Evolutionary conservation across 2,329 filamentous ascomycete species (phyloP).

Genomic region (Ascochyta viciae-villosae): DNA sequence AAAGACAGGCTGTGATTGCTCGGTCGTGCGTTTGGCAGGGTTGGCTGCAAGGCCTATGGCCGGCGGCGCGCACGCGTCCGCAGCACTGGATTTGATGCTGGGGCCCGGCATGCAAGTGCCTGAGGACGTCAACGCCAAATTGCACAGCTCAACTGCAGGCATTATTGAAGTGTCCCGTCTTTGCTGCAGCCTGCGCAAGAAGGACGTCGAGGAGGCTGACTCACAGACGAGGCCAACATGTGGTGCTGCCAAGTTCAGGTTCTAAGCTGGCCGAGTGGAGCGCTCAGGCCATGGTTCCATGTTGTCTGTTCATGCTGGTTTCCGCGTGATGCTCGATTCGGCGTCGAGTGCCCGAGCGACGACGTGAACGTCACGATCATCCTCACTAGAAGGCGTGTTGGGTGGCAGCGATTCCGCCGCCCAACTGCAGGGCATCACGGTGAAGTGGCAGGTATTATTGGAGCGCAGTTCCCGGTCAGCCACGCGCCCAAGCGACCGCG

Average conservation of each 20-base stretch:
- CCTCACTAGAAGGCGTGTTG: constrained; percentile 7
- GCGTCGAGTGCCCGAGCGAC: constrained; percentile 15
- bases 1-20: constrained; percentile 33
- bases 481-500: constrained; percentile 30
- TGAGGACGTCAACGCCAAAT: constrained; percentile 4
- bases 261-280: background rate
- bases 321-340: constrained; percentile 15
- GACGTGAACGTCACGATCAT: constrained; percentile 11
- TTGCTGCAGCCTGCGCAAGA: constrained; percentile 9
- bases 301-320: constrained; percentile 1
- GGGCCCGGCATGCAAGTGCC: constrained; percentile 15
- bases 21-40: constrained; percentile 19
- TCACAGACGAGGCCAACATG: constrained; percentile 13
- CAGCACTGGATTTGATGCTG: constrained; percentile 26
- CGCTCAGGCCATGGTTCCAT: constrained; percentile 17
- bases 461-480: constrained; percentile 25
- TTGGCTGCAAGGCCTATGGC: constrained; percentile 27
- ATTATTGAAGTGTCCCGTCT: constrained; percentile 10
- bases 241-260: background rate
- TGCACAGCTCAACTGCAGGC: constrained; percentile 14
- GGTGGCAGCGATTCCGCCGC: constrained; percentile 9
- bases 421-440: constrained; percentile 17
- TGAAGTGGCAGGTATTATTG: constrained; percentile 17
- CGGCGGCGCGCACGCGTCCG: constrained; percentile 21
- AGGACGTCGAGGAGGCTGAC: constrained; percentile 13